Evolutionary conservation across 805 yeast species (phyloP).

Genomic region (Hanseniaspora lindneri): DNA sequence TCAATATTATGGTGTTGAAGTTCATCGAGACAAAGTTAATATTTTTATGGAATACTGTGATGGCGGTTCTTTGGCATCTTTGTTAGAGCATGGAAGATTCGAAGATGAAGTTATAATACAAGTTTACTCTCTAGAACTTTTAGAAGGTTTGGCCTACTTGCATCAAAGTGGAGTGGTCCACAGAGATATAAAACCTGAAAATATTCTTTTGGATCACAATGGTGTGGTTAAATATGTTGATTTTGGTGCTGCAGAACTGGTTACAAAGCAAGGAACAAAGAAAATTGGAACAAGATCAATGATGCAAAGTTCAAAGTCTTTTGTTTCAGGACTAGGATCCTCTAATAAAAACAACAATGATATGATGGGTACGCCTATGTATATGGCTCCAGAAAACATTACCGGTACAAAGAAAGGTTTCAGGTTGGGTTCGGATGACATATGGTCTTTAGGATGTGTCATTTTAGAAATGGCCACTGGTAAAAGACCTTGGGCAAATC

Average conservation of each 20-base stretch:
- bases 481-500: constrained; percentile 87
- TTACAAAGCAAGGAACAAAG: constrained; percentile 47
- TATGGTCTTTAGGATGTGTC: constrained; percentile 96
- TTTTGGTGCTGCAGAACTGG: constrained; percentile 93
- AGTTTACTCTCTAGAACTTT: constrained; percentile 78
- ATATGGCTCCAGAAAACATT: constrained; percentile 95
- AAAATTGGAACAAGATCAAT: constrained; percentile 18
- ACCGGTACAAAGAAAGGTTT: constrained; percentile 50
- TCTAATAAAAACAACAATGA: constrained; percentile 25
- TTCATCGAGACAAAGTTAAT: constrained; percentile 87
- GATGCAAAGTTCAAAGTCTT: constrained; percentile 22
- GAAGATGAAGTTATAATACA: constrained; percentile 91
- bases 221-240: constrained; percentile 93
- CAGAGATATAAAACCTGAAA: constrained; percentile 92
- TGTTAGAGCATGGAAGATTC: constrained; percentile 82
- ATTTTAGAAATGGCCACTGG: constrained; percentile 95
- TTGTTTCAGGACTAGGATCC: constrained; percentile 19
- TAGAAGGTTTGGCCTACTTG: constrained; percentile 88
- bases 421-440: constrained; percentile 44
- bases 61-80: constrained; percentile 80
- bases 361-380: constrained; percentile 90
- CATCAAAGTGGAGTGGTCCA: constrained; percentile 95
- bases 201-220: constrained; percentile 75
- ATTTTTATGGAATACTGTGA: constrained; percentile 97
- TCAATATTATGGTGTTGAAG: constrained; percentile 93